These are phyloP conservation scores for Pisolithus orientalis DNA, from an alignment of 768 basidiomycete genomes.

Conservation along the genomic window DNA sequence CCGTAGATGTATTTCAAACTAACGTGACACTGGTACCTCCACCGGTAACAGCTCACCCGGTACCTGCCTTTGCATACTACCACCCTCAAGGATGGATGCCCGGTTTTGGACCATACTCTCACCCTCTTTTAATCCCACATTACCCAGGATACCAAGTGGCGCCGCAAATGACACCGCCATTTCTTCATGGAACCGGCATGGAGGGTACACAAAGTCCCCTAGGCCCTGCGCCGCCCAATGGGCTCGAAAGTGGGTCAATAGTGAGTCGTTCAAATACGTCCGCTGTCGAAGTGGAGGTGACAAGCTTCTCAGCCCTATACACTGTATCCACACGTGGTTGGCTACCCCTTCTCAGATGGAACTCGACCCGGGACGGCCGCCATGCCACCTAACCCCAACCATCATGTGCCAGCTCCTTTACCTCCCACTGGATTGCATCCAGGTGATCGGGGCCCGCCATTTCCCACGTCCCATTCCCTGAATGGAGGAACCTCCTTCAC, in stretches of 20 bases:
- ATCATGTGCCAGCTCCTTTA: slow-evolving; percentile 45
- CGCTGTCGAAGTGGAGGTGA: slow-evolving; percentile 6
- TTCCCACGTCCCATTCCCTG: slow-evolving; percentile 50
- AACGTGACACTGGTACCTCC: slow-evolving; percentile 19
- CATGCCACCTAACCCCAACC: slow-evolving; percentile 9
- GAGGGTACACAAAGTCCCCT: slow-evolving; percentile 29
- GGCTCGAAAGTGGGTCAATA: slow-evolving; percentile 36
- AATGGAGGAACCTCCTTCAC: slow-evolving; percentile 13
- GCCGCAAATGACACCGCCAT: slow-evolving; percentile 14
- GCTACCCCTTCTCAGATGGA: slow-evolving; percentile 18
- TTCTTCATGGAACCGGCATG: slow-evolving; percentile 28
- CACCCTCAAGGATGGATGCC: slow-evolving; percentile 47
- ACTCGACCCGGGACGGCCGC: slow-evolving; percentile 12
- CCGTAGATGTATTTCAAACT: slow-evolving; percentile 8
- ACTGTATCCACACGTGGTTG: slow-evolving; percentile 39
- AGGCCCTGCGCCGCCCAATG: slow-evolving; percentile 28
- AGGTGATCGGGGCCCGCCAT: slow-evolving; percentile 64
- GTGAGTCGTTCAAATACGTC: slow-evolving; percentile 29
- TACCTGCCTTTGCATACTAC: slow-evolving; percentile 41
- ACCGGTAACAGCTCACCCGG: slow-evolving; percentile 29
- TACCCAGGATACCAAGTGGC: slow-evolving; percentile 42
- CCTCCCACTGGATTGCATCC: slow-evolving; percentile 66
- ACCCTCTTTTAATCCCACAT: slow-evolving; percentile 41
- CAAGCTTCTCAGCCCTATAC: slow-evolving; percentile 36
- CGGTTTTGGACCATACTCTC: slow-evolving; percentile 45